Evolutionary conservation across 495 filamentous ascomycete genomes (phyloP).

Genomic region (Neurospora intermedia): DNA sequence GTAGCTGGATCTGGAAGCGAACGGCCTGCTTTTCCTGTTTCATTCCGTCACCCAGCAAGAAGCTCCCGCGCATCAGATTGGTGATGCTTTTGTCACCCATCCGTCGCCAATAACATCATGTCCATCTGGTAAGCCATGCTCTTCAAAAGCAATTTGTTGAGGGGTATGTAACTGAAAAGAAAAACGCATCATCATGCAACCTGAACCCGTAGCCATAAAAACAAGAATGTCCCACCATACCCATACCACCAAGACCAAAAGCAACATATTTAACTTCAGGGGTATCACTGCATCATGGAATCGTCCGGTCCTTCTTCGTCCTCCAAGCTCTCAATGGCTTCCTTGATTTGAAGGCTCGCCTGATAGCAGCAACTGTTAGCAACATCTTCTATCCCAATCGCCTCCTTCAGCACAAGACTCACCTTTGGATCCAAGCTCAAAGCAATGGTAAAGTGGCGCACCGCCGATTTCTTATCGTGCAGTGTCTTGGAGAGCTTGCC

Average conservation of each 20-base stretch:
- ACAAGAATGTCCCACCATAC: not conserved
- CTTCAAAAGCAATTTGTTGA: not conserved
- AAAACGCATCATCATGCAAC: not conserved
- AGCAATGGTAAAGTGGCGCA: slow-evolving; percentile 87
- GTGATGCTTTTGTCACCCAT: not conserved
- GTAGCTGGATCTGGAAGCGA: not conserved
- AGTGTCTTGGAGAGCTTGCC: slow-evolving; percentile 78
- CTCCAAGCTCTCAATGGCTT: slow-evolving; percentile 80
- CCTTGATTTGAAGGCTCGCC: slow-evolving; percentile 86
- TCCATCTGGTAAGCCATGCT: not conserved
- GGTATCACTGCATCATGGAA: slow-evolving; percentile 35
- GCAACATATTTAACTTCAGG: slow-evolving; percentile 13
- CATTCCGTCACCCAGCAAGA: not conserved
- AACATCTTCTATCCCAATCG: not conserved
- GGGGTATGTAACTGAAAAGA: not conserved
- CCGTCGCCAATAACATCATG: not conserved
- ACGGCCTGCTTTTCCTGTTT: not conserved
- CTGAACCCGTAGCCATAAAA: not conserved
- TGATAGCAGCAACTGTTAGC: slow-evolving; percentile 28
- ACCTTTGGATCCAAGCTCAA: slow-evolving; percentile 96
- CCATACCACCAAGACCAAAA: not conserved
- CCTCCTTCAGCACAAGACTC: slow-evolving; percentile 10
- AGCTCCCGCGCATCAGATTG: not conserved
- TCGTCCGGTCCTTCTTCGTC: slow-evolving; percentile 76
- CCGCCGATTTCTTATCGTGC: slow-evolving; percentile 66